These are phyloP conservation scores for Pugionium dolabratum DNA, from an alignment of 345 rosid species.

Conservation along the genomic window DNA sequence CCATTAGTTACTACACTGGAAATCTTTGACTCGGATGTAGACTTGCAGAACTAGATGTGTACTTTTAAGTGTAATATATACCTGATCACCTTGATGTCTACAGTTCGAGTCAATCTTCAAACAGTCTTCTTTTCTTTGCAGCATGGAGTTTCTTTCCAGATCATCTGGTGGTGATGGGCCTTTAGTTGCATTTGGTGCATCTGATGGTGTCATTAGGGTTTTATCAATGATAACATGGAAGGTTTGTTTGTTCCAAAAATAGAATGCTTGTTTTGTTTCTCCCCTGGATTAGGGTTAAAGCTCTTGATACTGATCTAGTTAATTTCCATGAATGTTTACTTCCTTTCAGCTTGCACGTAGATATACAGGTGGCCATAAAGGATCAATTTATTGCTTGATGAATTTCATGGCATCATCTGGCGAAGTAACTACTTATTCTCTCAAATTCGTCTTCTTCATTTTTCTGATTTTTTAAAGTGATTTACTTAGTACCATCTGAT, in stretches of 20 bases:
- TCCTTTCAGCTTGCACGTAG: constrained; percentile 83
- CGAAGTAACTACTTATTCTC: constrained; percentile 60
- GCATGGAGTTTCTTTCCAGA: constrained; percentile 93
- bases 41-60: constrained; percentile 9
- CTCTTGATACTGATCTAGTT: constrained; percentile 26
- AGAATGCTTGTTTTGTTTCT: constrained; percentile 1
- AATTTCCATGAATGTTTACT: constrained; percentile 29
- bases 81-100: not conserved
- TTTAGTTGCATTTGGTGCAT: constrained; percentile 95
- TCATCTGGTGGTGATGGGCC: constrained; percentile 89
- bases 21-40: constrained; percentile 6
- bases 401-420: constrained; percentile 97
- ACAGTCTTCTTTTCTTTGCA: constrained; percentile 42
- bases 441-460: constrained; percentile 7
- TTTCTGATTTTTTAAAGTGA: not conserved
- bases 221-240: constrained; percentile 99
- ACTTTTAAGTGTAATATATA: constrained; percentile 8
- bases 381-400: constrained; percentile 92
- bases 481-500: constrained; percentile 8
- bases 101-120: constrained; percentile 10
- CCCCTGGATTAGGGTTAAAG: constrained; percentile 11
- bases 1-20: constrained; percentile 15
- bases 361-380: constrained; percentile 98
- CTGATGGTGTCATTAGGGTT: constrained; percentile 98
- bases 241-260: constrained; percentile 51